Percentiles rank a stretch among this genome's conserved stretches.
Conservation (phyloP, 805 yeast genomes). For the Jamesozyma gamospora region DNA sequence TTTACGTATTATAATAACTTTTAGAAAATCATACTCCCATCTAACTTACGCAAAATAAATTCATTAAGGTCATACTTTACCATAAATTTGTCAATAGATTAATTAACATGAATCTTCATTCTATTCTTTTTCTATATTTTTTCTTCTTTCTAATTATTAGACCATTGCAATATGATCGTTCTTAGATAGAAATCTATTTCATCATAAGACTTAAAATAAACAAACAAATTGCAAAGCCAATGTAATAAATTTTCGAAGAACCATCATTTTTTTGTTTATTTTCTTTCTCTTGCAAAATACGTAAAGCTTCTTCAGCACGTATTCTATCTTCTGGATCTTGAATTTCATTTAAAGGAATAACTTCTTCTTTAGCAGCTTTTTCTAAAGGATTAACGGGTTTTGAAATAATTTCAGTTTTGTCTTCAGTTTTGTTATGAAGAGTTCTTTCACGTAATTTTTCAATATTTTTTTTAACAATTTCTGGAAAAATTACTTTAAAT, state of each 20-base stretch:
- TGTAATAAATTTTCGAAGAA: constrained; percentile 14
- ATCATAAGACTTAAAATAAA: constrained; percentile 24
- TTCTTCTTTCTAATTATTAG: no score
- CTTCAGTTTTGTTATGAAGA: constrained; percentile 4
- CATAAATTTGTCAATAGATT: no score
- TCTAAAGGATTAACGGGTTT: constrained; percentile 16
- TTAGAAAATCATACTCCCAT: neutral
- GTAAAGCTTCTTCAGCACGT: constrained; percentile 32
- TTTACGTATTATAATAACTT: neutral
- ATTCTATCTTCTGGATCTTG: constrained; percentile 65
- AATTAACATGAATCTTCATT: no score
- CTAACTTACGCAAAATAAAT: no score
- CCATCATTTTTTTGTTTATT: constrained; percentile 7
- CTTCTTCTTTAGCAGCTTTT: constrained; percentile 26
- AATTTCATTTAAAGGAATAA: constrained; percentile 31
- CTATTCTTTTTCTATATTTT: no score
- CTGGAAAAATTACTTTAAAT: constrained; percentile 61
- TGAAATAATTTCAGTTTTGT: constrained; percentile 3
- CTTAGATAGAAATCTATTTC: constrained; percentile 13
- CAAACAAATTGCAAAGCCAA: constrained; percentile 30
- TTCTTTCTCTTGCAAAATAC: constrained; percentile 7
- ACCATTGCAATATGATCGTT: no score
- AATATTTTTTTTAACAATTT: constrained; percentile 35
- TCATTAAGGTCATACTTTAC: no score
- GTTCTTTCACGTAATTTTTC: constrained; percentile 18